Evolutionary conservation across 495 filamentous ascomycete species (phyloP), one percentile per base, ranked within the genome.

Genomic region (Podospora anserina): DNA sequence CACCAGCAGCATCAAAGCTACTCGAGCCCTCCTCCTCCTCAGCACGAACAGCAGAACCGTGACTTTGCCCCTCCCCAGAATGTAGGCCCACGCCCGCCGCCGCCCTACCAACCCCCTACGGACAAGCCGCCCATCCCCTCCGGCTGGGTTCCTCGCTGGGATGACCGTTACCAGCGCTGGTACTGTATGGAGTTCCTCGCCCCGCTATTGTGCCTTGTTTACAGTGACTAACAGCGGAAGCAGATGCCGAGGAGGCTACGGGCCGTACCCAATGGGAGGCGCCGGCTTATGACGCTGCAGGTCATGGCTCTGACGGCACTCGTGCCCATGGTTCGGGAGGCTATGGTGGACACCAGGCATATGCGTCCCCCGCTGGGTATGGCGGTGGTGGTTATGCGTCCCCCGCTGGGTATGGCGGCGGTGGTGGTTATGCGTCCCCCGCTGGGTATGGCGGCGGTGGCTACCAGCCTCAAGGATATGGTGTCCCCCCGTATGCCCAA

Each of bases 71-170:
- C 64, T 66, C 65, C 61, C 16, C 54, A 64, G 58, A 32, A 64
- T 28, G 19, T 66, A 66, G 68, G 64, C 3, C 62, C 67, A 11
- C 65, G 70, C 23, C 75, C 72, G n/a, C 73, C 78, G 7, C 77
- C 81, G 44, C 64, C 78, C 80, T 79, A 86, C 64, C 68, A 76
- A 16, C 80, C 80, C 6, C 78, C 82, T 9, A 64, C 81, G 2
- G 81, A 82, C 71, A 82, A 79, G 56, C 85, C 86, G 9, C 83
- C 85, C 19, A 79, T 88, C 26, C 86, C 88, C 1, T 64, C 75
- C 0, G 88, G 87, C 68, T 90, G 89, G 89, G 72, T 78, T 60
- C 82, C 87, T 20, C 82, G 81, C 67, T 90, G 84, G 83, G 88
- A 90, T 65, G 80, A 82, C 55, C 79, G 77, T 55, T 74, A 78